These are phyloP conservation scores for Jaminaea rosea DNA, from an alignment of 1,284 basidiomycete genomes.

Conservation along the genomic window DNA sequence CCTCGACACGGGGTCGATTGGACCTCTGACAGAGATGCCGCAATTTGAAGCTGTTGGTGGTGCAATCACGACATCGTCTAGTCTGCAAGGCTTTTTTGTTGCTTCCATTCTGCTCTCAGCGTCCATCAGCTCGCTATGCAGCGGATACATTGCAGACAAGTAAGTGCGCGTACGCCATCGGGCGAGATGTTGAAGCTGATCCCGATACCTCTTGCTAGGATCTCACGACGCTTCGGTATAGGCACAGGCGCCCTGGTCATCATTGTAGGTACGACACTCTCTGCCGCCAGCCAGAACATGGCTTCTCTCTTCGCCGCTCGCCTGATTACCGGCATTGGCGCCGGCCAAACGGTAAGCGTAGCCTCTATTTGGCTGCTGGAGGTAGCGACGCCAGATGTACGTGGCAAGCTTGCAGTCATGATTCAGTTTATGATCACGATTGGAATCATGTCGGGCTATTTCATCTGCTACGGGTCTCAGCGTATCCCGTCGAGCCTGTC, in stretches of 20 bases:
- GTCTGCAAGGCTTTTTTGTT: conserved; percentile 7
- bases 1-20: conserved; percentile 7
- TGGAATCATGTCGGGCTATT: conserved; percentile 7
- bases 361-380: conserved; percentile 4
- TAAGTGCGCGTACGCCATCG: too few species aligned
- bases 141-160: conserved; percentile 6
- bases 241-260: conserved; percentile 1
- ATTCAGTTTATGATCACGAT: conserved; percentile 4
- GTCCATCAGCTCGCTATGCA: conserved; percentile 2
- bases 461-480: conserved; percentile 3
- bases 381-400: conserved; percentile 1
- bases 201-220: too few species aligned
- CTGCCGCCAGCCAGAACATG: conserved; percentile 1
- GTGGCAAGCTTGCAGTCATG: conserved; percentile 3
- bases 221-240: conserved; percentile 7
- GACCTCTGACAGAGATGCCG: conserved; percentile 3
- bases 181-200: too few species aligned
- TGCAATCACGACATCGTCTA: not conserved
- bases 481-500: not conserved
- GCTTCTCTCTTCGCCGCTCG: not conserved
- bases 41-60: conserved; percentile 5
- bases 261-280: not conserved
- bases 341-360: conserved; percentile 4
- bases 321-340: conserved; percentile 5
- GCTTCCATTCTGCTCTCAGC: conserved; percentile 6